Evolutionary conservation across 2,329 filamentous ascomycete genomes (phyloP).

Genomic region (Hymenoscyphus repandus): DNA sequence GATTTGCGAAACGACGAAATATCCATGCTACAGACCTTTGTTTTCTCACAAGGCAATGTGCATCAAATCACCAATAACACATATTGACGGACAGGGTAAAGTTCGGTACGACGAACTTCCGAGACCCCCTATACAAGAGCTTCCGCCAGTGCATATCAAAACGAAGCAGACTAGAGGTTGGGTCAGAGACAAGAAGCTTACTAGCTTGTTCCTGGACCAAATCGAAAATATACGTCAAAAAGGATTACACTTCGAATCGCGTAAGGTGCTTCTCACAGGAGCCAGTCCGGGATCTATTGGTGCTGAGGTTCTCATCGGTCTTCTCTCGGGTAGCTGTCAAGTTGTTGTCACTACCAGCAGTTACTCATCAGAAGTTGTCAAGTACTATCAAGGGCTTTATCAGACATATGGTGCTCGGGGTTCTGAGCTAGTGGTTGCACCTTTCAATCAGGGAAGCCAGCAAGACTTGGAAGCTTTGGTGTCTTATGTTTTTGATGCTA

Average conservation of each 20-base stretch:
- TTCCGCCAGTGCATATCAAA: no score
- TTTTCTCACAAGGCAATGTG: no score
- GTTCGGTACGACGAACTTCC: no score
- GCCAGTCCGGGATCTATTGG: slow-evolving; percentile 94
- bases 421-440: slow-evolving; percentile 90
- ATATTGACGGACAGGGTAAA: no score
- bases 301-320: slow-evolving; percentile 85
- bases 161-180: no score
- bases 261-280: slow-evolving; percentile 94
- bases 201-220: no score
- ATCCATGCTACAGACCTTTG: no score
- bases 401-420: slow-evolving; percentile 83
- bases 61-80: no score
- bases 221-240: slow-evolving; percentile 6
- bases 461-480: slow-evolving; percentile 90
- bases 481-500: slow-evolving; percentile 75
- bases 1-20: no score
- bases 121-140: no score
- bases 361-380: slow-evolving; percentile 88
- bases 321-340: slow-evolving; percentile 57
- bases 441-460: slow-evolving; percentile 97
- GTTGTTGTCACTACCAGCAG: slow-evolving; percentile 94
- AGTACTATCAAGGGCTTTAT: slow-evolving; percentile 98
- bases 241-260: slow-evolving; percentile 88
- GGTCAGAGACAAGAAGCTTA: no score